These are phyloP conservation scores for Venturia effusa DNA, from an alignment of 2,329 filamentous ascomycete genomes.

Conservation along the genomic window DNA sequence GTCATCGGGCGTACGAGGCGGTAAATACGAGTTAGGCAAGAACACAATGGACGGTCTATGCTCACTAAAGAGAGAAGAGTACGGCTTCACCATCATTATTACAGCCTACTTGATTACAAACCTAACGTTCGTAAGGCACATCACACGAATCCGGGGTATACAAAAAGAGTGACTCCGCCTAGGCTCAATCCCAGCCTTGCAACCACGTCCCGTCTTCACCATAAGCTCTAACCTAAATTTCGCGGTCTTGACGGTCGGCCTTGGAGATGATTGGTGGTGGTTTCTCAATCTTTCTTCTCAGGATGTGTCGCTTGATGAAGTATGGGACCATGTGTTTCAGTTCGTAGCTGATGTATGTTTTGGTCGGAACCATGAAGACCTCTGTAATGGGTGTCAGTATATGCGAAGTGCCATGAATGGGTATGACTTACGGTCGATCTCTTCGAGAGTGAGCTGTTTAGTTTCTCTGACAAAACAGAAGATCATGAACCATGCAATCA, in stretches of 20 bases:
- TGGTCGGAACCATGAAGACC: slow-evolving; percentile 42
- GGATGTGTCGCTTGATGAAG: slow-evolving; percentile 26
- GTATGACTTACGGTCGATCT: slow-evolving; percentile 26
- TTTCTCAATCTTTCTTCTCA: slow-evolving; percentile 26
- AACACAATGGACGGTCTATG: too few relatives aligned
- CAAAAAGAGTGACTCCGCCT: neutral
- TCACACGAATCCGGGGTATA: neutral
- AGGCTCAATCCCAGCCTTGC: too few relatives aligned
- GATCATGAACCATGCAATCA: slow-evolving; percentile 42
- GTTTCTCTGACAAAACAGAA: slow-evolving; percentile 36
- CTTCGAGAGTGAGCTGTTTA: slow-evolving; percentile 12
- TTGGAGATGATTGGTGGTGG: slow-evolving; percentile 29
- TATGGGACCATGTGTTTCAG: slow-evolving; percentile 25
- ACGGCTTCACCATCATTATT: too few relatives aligned
- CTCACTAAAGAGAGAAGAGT: too few relatives aligned
- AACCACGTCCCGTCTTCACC: too few relatives aligned
- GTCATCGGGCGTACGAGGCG: too few relatives aligned
- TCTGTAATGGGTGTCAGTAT: slow-evolving; percentile 18
- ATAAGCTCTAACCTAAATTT: neutral
- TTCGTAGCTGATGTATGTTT: slow-evolving; percentile 19
- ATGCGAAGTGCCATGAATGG: too few relatives aligned
- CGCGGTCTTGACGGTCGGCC: slow-evolving; percentile 12
- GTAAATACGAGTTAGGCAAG: too few relatives aligned
- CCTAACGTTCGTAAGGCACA: too few relatives aligned
- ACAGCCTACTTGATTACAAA: too few relatives aligned